Percentiles rank a stretch among this genome's conserved stretches.
phyloP scores from a whole-genome alignment of 1,139 yeast genomes.

The Geotrichum bryndzae region DNA sequence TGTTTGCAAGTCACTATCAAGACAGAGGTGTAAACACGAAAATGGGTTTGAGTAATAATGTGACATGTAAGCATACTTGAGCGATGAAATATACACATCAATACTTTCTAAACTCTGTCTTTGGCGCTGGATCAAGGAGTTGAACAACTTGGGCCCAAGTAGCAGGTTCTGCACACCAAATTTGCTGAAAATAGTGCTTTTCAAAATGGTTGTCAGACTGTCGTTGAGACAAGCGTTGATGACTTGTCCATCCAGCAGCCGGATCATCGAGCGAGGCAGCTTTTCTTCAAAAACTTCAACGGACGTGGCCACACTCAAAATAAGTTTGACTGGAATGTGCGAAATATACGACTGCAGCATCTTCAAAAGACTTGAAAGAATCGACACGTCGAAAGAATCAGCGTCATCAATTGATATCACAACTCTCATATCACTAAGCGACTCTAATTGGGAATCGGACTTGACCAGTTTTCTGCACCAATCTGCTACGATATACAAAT shows the following conservation, averaged over 20 bases:
- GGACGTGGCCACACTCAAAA: constrained; percentile 53
- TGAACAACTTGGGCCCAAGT: constrained; percentile 29
- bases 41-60: constrained; percentile 68
- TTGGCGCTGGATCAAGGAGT: constrained; percentile 26
- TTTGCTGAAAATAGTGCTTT: constrained; percentile 20
- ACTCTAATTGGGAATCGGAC: constrained; percentile 12
- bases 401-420: constrained; percentile 58
- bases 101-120: constrained; percentile 36
- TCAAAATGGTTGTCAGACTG: constrained; percentile 23
- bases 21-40: constrained; percentile 38
- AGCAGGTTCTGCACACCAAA: constrained; percentile 18
- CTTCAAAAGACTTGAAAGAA: constrained; percentile 47
- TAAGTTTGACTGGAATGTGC: constrained; percentile 41
- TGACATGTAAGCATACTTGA: constrained; percentile 61
- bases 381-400: constrained; percentile 50
- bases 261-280: constrained; percentile 33
- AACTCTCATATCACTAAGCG: constrained; percentile 31
- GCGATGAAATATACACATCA: constrained; percentile 47
- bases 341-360: constrained; percentile 40
- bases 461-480: constrained; percentile 37
- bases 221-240: constrained; percentile 27
- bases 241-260: constrained; percentile 25
- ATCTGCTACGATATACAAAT: constrained; percentile 47
- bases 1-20: constrained; percentile 32
- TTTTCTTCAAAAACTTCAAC: constrained; percentile 41